Percentiles rank a stretch among this genome's conserved stretches.
These are phyloP conservation scores for Bremia lactucae DNA, from an alignment of 352 stramenopile genomes.

Conservation along the genomic window DNA sequence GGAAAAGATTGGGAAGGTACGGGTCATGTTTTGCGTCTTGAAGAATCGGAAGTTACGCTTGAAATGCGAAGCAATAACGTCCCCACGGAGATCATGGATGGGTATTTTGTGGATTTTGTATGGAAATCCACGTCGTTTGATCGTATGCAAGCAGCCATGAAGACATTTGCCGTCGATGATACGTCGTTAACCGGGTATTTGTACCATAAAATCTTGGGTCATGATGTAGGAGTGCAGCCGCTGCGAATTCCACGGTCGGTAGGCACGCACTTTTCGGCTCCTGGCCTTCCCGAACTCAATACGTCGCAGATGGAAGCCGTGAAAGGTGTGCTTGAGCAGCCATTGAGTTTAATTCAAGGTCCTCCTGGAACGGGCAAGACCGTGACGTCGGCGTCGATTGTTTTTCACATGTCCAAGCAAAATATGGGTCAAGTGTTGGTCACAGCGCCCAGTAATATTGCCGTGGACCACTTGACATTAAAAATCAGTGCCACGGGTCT, in stretches of 20 bases:
- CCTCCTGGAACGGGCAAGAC: constrained; percentile 95
- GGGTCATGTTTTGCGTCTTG: constrained; percentile 87
- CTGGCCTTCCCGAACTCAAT: constrained; percentile 95
- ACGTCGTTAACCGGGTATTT: constrained; percentile 97
- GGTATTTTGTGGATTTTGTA: constrained; percentile 96
- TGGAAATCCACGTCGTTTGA: constrained; percentile 99
- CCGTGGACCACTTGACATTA: constrained; percentile 93
- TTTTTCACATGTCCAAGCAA: constrained; percentile 99
- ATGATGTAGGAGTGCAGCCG: constrained; percentile 92
- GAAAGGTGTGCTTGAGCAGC: constrained; percentile 91
- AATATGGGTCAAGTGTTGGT: constrained; percentile 98
- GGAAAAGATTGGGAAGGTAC: constrained; percentile 89
- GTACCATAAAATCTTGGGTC: constrained; percentile 98
- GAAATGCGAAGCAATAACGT: constrained; percentile 80
- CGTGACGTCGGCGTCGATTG: constrained; percentile 96
- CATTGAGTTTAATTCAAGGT: constrained; percentile 97
- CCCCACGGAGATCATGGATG: constrained; percentile 90
- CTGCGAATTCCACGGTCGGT: constrained; percentile 68
- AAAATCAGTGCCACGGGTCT: constrained; percentile 97
- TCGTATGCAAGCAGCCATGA: constrained; percentile 97
- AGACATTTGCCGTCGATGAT: constrained; percentile 98
- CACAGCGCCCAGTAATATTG: constrained; percentile 97
- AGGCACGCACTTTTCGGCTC: constrained; percentile 78
- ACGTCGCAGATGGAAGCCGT: constrained; percentile 94
- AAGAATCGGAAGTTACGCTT: constrained; percentile 77